These are phyloP conservation scores for Gentiana straminea DNA, from an alignment of 257 asterid genomes.

Conservation along the genomic window DNA sequence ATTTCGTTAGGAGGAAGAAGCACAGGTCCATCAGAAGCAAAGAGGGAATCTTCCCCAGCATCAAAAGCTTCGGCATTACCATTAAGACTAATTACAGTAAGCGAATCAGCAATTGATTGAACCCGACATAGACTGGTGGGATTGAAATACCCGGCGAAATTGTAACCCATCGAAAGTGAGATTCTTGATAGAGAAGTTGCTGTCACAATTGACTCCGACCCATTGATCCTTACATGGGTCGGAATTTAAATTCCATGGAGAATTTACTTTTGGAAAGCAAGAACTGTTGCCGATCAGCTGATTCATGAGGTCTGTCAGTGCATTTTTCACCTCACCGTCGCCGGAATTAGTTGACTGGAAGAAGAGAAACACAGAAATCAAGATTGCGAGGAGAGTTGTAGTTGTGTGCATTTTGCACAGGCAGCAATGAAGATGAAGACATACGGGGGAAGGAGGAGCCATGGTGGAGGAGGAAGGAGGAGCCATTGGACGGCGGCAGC, in stretches of 20 bases:
- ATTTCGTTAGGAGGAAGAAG: constrained; percentile 78
- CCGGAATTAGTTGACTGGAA: constrained; percentile 10
- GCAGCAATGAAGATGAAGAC: too few species aligned
- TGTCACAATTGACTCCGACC: constrained; percentile 40
- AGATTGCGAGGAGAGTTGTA: too few species aligned
- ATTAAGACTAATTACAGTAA: constrained; percentile 21
- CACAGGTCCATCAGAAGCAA: constrained; percentile 53
- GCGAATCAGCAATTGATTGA: constrained; percentile 21
- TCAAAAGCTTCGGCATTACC: constrained; percentile 37
- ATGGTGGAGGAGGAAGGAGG: too few species aligned
- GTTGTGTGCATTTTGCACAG: too few species aligned
- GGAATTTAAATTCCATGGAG: constrained; percentile 43
- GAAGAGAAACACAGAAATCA: constrained; percentile 23
- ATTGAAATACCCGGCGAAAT: constrained; percentile 32
- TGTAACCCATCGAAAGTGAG: constrained; percentile 28
- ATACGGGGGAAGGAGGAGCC: too few species aligned
- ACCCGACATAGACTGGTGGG: constrained; percentile 32
- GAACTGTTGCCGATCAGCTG: constrained; percentile 22
- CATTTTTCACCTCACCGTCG: constrained; percentile 20
- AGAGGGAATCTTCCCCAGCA: constrained; percentile 47
- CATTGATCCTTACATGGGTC: constrained; percentile 18
- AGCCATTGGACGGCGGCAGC: too few species aligned
- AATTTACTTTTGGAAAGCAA: constrained; percentile 7
- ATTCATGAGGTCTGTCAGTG: constrained; percentile 28
- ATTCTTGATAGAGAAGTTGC: constrained; percentile 10